Base-by-base conservation (phyloP, 768 basidiomycete species). In the Mycena venus region DNA sequence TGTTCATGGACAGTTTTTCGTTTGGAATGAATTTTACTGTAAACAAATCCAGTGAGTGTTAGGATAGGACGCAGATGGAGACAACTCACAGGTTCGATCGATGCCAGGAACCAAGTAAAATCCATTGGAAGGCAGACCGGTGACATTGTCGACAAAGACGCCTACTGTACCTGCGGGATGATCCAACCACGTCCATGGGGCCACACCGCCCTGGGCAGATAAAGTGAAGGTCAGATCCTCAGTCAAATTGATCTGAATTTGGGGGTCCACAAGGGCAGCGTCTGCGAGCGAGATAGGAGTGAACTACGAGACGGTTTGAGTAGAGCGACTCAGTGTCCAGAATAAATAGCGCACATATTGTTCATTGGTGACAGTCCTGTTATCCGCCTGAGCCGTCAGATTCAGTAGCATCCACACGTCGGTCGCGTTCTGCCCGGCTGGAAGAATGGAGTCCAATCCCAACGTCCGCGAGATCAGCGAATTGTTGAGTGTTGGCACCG, bases 161-260 rank as follows among this genome's bases (percentile, higher is more conserved):
- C 90, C 91, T 1, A 91, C 82, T 0, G 89, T 91, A 21, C 89
- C 89, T 0, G 83, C 81, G 0, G 90, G 90, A 79, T 91, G 90
- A 68, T 91, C 91, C 2, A 92, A 81, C 90, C 90, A 91, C 7
- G 90, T 88, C 88, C 89, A 91, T 0, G 86, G 82, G 0, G 87
- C 90, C 6, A 91, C 90, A 0, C 90, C 91, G 15, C 88, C 87
- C 53, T 81, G 79, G 2, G 90, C 90, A 5, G 89, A 90, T 6
- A 91, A 78, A 2, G 86, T 88, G 78, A 92, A 91, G 0, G 85
- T 87, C 63, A 88, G 77, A 72, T 87, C 79, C 6, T 78, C 61
- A 1, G 76, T 72, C 12, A 78, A 66, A 0, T 78, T 83, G 9
- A 90, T 68, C 0, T 78, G 72, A 55, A 91, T 88, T 71, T 84